A percentile compares a stretch with the other conserved stretches of the same genome.
phyloP scores from a whole-genome alignment of 257 asterid genomes.

The Schizonepeta tenuifolia region DNA sequence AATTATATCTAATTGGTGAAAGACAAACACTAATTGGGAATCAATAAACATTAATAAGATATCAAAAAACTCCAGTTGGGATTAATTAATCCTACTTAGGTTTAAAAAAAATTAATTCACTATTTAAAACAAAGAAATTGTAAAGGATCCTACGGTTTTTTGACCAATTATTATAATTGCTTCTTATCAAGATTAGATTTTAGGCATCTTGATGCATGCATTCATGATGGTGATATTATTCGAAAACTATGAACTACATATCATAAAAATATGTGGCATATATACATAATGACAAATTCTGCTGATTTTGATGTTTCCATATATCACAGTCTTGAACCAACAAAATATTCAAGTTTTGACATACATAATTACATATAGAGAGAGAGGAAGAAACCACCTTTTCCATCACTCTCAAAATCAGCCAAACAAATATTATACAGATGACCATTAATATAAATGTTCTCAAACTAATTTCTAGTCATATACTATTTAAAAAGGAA shows the following conservation, averaged over 20 bases:
- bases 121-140: no score
- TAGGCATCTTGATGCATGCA: background rate
- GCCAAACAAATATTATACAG: background rate
- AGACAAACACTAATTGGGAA: no score
- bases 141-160: no score
- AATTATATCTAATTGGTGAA: no score
- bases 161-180: background rate
- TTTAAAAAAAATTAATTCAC: no score
- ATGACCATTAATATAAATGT: background rate
- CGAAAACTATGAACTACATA: background rate
- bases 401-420: constrained; percentile 3
- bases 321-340: background rate
- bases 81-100: no score
- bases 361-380: background rate
- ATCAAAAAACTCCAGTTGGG: no score
- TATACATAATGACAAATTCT: background rate
- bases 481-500: background rate
- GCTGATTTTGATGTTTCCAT: background rate
- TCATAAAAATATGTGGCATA: background rate
- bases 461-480: background rate
- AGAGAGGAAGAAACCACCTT: background rate
- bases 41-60: no score
- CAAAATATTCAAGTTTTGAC: background rate
- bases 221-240: constrained; percentile 4
- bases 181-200: constrained; percentile 1